phyloP scores from a whole-genome alignment of 1,284 basidiomycete species.

The Pisolithus thermaeus region DNA sequence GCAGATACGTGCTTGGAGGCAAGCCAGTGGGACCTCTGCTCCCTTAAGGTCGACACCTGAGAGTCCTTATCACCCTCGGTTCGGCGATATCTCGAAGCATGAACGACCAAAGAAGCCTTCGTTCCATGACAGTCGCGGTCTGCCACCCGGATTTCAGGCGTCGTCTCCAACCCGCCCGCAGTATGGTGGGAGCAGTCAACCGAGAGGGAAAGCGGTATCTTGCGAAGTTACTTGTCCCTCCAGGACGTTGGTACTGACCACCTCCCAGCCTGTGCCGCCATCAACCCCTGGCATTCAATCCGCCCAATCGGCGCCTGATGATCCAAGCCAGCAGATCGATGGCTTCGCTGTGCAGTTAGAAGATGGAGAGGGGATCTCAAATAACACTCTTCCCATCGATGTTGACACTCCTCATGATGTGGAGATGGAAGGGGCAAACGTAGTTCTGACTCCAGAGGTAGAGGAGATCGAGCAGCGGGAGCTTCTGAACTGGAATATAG shows the following conservation, averaged over 20 bases:
- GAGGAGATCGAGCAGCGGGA: constrained; percentile 32
- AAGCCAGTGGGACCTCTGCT: constrained; percentile 16
- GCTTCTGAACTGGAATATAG: constrained; percentile 45
- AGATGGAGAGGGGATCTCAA: constrained; percentile 5
- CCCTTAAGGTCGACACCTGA: constrained; percentile 28
- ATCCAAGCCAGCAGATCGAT: constrained; percentile 8
- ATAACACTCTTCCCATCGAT: constrained; percentile 12
- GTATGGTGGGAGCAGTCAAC: constrained; percentile 12
- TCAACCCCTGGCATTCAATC: constrained; percentile 6
- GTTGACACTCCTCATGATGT: constrained; percentile 14
- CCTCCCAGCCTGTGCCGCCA: constrained; percentile 6
- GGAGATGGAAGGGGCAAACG: constrained; percentile 14
- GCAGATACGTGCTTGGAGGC: constrained; percentile 37
- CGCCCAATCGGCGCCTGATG: constrained; percentile 1
- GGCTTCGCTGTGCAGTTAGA: constrained; percentile 13
- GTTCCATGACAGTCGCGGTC: constrained; percentile 12
- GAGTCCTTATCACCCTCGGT: constrained; percentile 34
- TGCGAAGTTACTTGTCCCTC: constrained; percentile 9
- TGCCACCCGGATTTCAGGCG: constrained; percentile 17
- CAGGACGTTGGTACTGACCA: background rate
- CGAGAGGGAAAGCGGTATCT: constrained; percentile 12
- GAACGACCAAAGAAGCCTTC: constrained; percentile 15
- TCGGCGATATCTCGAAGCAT: constrained; percentile 21
- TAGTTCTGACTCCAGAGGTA: constrained; percentile 8
- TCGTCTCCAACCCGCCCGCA: constrained; percentile 16